Evolutionary conservation across 768 basidiomycete genomes (phyloP).

Genomic region (Rhizopogon sp.): DNA sequence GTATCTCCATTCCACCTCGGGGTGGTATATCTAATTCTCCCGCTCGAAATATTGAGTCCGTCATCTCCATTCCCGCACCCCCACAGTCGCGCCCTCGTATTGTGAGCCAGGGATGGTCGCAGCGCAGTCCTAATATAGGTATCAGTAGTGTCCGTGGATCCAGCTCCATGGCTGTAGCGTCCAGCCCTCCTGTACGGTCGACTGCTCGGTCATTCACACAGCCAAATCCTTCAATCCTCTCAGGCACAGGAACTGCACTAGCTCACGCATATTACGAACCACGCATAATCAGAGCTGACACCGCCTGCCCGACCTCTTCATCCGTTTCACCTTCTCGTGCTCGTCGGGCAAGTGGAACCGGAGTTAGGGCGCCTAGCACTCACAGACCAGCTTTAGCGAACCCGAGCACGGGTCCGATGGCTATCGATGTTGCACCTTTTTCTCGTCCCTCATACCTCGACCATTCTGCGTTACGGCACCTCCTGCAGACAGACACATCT

Average conservation of each 20-base stretch:
- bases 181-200: constrained; percentile 34
- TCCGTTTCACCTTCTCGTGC: constrained; percentile 40
- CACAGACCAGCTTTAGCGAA: constrained; percentile 24
- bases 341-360: constrained; percentile 41
- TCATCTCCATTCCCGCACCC: constrained; percentile 56
- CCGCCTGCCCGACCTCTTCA: constrained; percentile 39
- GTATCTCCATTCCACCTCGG: constrained; percentile 58
- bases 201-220: constrained; percentile 42
- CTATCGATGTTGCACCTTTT: constrained; percentile 37
- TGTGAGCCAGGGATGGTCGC: constrained; percentile 26
- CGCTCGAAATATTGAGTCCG: constrained; percentile 57
- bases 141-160: constrained; percentile 33
- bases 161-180: constrained; percentile 17
- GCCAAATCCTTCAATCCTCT: constrained; percentile 18
- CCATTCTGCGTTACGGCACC: constrained; percentile 65
- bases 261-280: constrained; percentile 48
- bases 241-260: constrained; percentile 26
- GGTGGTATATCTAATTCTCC: constrained; percentile 40
- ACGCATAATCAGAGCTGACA: constrained; percentile 59
- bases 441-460: constrained; percentile 72
- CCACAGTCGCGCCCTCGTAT: constrained; percentile 37
- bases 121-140: constrained; percentile 25
- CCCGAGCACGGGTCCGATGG: constrained; percentile 17
- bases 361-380: constrained; percentile 17
- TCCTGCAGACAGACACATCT: constrained; percentile 51